A percentile compares a stretch with the other conserved stretches of the same genome.
Conservation (phyloP, 805 yeast genomes). For the Sugiyamaella smithiae region DNA sequence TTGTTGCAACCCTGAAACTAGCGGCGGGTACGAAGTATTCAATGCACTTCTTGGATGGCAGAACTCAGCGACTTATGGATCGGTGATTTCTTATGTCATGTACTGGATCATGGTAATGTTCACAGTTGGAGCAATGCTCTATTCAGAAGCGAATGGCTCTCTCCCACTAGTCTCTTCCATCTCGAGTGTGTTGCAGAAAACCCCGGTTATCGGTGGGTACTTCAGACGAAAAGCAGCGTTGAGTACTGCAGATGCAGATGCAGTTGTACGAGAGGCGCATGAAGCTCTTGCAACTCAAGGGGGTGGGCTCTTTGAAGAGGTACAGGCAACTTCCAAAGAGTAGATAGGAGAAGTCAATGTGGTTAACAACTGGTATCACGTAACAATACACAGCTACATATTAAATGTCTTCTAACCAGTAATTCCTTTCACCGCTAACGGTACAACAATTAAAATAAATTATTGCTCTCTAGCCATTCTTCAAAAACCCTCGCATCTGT, state of each 20-base stretch:
- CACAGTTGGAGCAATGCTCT: slow-evolving; percentile 60
- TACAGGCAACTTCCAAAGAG: not conserved
- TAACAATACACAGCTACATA: no score
- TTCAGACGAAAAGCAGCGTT: slow-evolving; percentile 20
- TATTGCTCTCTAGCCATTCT: no score
- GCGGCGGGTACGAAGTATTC: slow-evolving; percentile 95
- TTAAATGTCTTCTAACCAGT: no score
- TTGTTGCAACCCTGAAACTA: slow-evolving; percentile 90
- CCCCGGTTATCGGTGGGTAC: slow-evolving; percentile 9
- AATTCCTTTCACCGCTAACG: no score
- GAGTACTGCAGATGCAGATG: slow-evolving; percentile 11
- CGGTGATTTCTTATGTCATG: slow-evolving; percentile 78
- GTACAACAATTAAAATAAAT: no score
- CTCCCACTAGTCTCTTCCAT: slow-evolving; percentile 55
- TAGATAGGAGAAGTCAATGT: no score
- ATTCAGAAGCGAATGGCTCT: slow-evolving; percentile 80
- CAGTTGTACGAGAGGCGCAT: slow-evolving; percentile 9
- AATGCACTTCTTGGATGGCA: slow-evolving; percentile 95
- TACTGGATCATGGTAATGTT: slow-evolving; percentile 75
- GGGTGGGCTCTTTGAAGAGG: slow-evolving; percentile 16
- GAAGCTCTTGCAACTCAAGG: slow-evolving; percentile 13
- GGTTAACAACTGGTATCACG: no score
- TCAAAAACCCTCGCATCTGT: no score
- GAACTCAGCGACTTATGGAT: slow-evolving; percentile 89
- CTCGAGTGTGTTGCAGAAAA: not conserved